phyloP scores from a whole-genome alignment of 1,284 basidiomycete genomes.

The Ustilago nuda region DNA sequence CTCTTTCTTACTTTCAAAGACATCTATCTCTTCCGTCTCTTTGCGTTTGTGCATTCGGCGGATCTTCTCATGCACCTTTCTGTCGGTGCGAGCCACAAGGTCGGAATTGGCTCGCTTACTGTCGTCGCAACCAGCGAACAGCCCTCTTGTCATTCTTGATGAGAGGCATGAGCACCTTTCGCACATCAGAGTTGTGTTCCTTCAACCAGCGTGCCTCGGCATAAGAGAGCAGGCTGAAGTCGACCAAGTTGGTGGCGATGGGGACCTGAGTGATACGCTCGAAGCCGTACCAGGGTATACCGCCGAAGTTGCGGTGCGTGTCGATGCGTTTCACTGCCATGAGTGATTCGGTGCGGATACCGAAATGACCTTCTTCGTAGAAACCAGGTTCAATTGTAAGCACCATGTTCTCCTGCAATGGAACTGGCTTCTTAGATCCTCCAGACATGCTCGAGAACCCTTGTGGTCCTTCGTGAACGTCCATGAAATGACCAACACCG shows the following conservation, averaged over 20 bases:
- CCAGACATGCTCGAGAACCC: slow-evolving; percentile 60
- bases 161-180: slow-evolving; percentile 56
- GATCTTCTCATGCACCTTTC: no score
- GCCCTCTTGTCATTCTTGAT: slow-evolving; percentile 61
- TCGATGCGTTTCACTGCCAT: slow-evolving; percentile 50
- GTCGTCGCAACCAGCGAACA: slow-evolving; percentile 54
- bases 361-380: slow-evolving; percentile 65
- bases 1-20: no score
- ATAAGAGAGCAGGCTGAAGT: slow-evolving; percentile 58
- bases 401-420: slow-evolving; percentile 55
- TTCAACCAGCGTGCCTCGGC: slow-evolving; percentile 67
- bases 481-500: slow-evolving; percentile 61
- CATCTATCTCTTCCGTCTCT: no score
- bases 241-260: slow-evolving; percentile 63
- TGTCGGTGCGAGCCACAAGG: no score
- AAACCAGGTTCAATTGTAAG: slow-evolving; percentile 65
- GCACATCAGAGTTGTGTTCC: slow-evolving; percentile 66
- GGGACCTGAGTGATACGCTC: slow-evolving; percentile 69
- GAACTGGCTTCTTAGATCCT: slow-evolving; percentile 48
- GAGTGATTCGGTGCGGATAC: slow-evolving; percentile 64
- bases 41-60: no score
- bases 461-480: slow-evolving; percentile 65
- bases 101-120: slow-evolving; percentile 22
- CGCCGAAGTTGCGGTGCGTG: slow-evolving; percentile 59
- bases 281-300: slow-evolving; percentile 66